Base-by-base conservation (phyloP, 139 green algal species). In the Ostreobium quekettii region DNA sequence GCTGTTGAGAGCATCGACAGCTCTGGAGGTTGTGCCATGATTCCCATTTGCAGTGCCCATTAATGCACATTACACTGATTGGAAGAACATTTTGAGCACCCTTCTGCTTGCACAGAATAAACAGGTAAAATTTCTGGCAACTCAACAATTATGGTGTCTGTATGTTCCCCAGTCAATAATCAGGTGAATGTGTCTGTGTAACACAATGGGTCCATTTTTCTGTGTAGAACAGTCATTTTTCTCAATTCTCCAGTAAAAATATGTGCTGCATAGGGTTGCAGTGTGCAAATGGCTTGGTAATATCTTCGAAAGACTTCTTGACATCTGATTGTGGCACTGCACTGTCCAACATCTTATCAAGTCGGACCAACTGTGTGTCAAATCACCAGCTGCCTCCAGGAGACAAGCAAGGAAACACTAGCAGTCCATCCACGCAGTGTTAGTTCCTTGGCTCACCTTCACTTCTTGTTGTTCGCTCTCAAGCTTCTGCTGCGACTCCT, bases 391-490 rank as follows among this genome's bases (percentile, higher is more conserved):
- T n/a, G n/a, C n/a, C n/a, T n/a, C n/a, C n/a, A n/a, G n/a, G n/a
- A n/a, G n/a, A n/a, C n/a, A n/a, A n/a, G n/a, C n/a, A n/a, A n/a
- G n/a, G n/a, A n/a, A n/a, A n/a, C n/a, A n/a, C n/a, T n/a, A n/a
- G n/a, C n/a, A n/a, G n/a, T n/a, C n/a, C n/a, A n/a, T n/a, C n/a
- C n/a, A n/a, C n/a, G n/a, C n/a, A n/a, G n/a, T n/a, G n/a, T n/a
- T n/a, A 7, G n/a, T 8, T 4, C 6, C 26, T 42, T 15, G 30
- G 7, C 30, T 29, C 15, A 66, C 59, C 28, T 42, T 68, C 37
- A 49, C 49, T 56, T 68, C 30, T 37, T 68, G 22, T 53, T 68
- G 61, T 68, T 68, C 61, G 15, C 37, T 33, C 26, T 68, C 61
- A 8, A 56, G 8, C 15, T 53, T 35, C 35, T 3, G 5, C 11